Base-by-base conservation (phyloP, 2,329 filamentous ascomycete species). In the Diaporthe batatas region DNA sequence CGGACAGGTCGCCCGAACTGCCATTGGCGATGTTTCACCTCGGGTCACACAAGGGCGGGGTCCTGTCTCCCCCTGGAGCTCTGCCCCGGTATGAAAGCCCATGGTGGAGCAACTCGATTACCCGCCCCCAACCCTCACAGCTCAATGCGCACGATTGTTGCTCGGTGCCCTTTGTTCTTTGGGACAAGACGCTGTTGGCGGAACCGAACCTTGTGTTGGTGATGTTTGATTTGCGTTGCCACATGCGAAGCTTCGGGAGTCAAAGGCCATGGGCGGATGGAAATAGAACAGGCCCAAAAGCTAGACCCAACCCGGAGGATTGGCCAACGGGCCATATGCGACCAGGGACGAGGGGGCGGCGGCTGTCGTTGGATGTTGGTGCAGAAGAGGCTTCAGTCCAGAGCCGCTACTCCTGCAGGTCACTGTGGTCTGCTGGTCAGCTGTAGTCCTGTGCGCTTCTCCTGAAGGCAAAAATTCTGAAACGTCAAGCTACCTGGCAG, bases 1-100 rank as follows among this genome's bases (percentile, higher is more conserved):
- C 58, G 57, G 42, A 53, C 68, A 47, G 58, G 39, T 73, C 68
- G 71, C 47, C 68, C 71, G 62, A 65, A 67, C 59, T 42, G 51
- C 39, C 14, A 74, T 74, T 74, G 71, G 73, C 18, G 58, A 71
- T 68, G 73, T 74, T 74, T 74, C 73, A 74, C 49, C 44, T 59
- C n/a, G 23, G 54, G 73, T 74, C 68, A 68, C 73, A 74, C 73
- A 70, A 68, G 73, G 42, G 71, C 67, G 73, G 73, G 73, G 70
- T 68, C 47, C 54, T 39, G 53, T 57, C 42, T 55, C 57, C 68
- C 55, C 68, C 44, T 62, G 44, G 55, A 51, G 68, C 68, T 70
- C 53, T 62, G 68, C 55, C 68, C 68, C 34, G 44, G 44, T 34
- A n/a, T 53, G 55, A 51, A 51, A 51, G 55, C 49, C 25, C 25